Evolutionary conservation across 2,329 filamentous ascomycete species (phyloP), one percentile per base, ranked within the genome.

Genomic region (Pseudogymnoascus sp.): DNA sequence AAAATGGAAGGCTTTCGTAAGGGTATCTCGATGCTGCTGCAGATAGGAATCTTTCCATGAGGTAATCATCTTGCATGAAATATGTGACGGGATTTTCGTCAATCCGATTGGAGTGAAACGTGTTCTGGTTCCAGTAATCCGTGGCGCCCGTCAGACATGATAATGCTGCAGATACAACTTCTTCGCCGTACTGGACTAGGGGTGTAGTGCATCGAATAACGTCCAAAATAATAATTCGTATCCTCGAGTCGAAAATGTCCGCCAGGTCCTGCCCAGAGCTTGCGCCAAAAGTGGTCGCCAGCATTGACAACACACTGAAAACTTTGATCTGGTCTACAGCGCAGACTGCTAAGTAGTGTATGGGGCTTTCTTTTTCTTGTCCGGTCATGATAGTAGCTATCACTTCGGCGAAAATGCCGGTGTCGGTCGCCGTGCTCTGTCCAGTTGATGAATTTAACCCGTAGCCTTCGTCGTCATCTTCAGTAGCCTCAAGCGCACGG

Each of bases 1-100:
- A 76, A 69, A 96, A 91, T 0, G 92, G 91, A 2, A 86, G 75
- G 55, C 90, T 87, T 75, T 97, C 93, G 73, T 90, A 93, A 0
- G 93, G 93, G 71, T 92, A 97, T 62, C 93, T 86, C 64, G 84
- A 82, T 45, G 88, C 82, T 5, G 92, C 86, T 71, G 89, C 83
- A 59, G 83, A 78, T 33, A 96, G 84, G 65, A 72, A 41, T 9
- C 39, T 42, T 16, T 36, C 25, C 12, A 36, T 5, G 66, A 82
- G 77, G 45, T 86, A 73, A n/a, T 77, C 69, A 45, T 78, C 72
- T 22, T 77, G 72, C 41, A 81, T 72, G 66, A 85, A 84, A 19
- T 76, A 75, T n/a, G 74, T 73, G n/a, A 79, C 77, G 12, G 82
- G 66, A 35, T 68, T 60, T 23, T 60, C 58, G 3, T 38, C 36